Conservation (phyloP, 345 rosid species). For the Acer yangbiense region DNA sequence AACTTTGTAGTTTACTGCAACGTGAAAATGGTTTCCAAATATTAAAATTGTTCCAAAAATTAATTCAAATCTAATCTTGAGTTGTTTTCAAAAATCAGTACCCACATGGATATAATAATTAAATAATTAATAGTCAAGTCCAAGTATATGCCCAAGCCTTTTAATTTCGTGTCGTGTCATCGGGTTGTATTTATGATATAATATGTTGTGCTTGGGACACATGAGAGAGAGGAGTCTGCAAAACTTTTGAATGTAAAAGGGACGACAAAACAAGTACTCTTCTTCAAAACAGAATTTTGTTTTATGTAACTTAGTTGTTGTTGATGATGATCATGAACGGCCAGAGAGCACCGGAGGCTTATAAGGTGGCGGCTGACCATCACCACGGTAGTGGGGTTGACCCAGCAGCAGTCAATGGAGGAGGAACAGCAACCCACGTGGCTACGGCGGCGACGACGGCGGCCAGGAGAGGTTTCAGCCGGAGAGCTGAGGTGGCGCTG, state of each 20-base stretch:
- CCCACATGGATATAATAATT: too few species aligned
- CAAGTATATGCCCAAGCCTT: too few species aligned
- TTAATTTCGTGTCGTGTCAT: too few species aligned
- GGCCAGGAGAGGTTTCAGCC: conserved; percentile 14
- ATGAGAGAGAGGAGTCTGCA: background rate
- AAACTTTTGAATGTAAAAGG: background rate
- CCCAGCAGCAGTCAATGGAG: conserved; percentile 12
- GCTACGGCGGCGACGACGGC: background rate
- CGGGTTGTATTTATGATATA: too few species aligned
- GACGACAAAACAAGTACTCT: background rate
- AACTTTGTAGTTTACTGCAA: too few species aligned
- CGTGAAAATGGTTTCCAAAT: too few species aligned
- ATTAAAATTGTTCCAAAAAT: too few species aligned
- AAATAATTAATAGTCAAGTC: too few species aligned
- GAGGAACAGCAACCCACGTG: background rate
- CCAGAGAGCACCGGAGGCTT: conserved; percentile 33
- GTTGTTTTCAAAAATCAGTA: too few species aligned
- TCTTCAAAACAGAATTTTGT: background rate
- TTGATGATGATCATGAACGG: conserved; percentile 26
- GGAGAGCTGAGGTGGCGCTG: conserved; percentile 44
- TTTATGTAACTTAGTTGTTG: background rate
- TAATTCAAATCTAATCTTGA: too few species aligned
- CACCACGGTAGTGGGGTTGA: background rate
- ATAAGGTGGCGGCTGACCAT: conserved; percentile 21
- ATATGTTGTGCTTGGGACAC: background rate